A percentile compares a stretch with the other conserved stretches of the same genome.
phyloP scores from a whole-genome alignment of 441 rosid genomes.

The Adansonia grandidieri region DNA sequence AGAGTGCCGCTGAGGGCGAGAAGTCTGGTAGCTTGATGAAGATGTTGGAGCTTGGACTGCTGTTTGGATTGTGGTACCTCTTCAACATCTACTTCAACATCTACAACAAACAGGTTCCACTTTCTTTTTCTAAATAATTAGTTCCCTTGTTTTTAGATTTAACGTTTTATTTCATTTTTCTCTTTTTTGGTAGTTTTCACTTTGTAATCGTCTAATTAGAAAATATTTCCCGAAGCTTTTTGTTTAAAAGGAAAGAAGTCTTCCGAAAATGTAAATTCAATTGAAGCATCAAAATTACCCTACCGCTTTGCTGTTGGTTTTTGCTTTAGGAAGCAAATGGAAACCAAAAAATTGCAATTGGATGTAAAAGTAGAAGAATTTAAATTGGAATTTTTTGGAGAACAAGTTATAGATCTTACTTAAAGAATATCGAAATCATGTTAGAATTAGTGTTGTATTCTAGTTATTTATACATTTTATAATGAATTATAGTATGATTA shows the following conservation, averaged over 20 bases:
- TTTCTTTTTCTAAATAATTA: not conserved
- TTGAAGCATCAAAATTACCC: not conserved
- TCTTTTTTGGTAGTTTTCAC: not conserved
- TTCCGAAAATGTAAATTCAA: not conserved
- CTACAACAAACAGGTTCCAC: conserved; percentile 89
- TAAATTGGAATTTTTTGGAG: not conserved
- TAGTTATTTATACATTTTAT: not conserved
- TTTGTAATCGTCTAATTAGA: not conserved
- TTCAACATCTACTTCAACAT: conserved; percentile 99
- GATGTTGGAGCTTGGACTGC: conserved; percentile 66
- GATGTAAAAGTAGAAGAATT: not conserved
- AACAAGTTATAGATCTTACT: not conserved
- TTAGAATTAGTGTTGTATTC: not conserved
- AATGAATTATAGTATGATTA: not conserved
- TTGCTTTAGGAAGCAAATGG: conserved; percentile 5
- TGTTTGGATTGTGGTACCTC: conserved; percentile 88
- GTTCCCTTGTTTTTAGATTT: not conserved
- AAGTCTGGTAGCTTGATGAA: conserved; percentile 42
- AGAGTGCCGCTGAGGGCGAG: conserved; percentile 58
- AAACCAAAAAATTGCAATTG: conserved; percentile 29
- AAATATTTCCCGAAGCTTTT: not conserved
- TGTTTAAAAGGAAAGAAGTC: not conserved
- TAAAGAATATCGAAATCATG: not conserved
- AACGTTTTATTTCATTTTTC: not conserved
- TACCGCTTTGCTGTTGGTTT: not conserved